phyloP scores from a whole-genome alignment of 2,329 filamentous ascomycete genomes.

The Sporothrix phasma region DNA sequence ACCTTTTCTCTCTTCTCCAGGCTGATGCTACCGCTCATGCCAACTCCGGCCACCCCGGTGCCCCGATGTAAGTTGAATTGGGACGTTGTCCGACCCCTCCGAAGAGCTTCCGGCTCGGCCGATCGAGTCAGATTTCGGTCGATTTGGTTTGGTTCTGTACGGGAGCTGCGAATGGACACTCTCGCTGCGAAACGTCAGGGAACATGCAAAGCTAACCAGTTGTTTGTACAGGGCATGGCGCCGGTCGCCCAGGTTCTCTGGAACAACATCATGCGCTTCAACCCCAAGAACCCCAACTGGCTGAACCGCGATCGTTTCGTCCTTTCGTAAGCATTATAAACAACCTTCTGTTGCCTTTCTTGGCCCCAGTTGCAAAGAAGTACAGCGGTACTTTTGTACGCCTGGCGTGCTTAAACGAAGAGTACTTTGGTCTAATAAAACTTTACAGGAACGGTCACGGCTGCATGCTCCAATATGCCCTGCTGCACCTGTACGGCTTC shows the following conservation, averaged over 20 bases:
- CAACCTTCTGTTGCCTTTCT: background rate
- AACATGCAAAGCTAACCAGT: slow-evolving; percentile 18
- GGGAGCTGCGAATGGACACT: background rate
- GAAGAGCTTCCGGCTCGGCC: background rate
- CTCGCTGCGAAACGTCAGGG: background rate
- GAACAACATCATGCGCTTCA: slow-evolving; percentile 99
- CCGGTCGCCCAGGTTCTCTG: slow-evolving; percentile 93
- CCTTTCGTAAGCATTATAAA: slow-evolving; percentile 67
- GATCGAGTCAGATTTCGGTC: background rate
- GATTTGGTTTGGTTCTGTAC: background rate
- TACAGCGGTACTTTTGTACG: too few relatives aligned
- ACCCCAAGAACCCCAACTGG: slow-evolving; percentile 98
- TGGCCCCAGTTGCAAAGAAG: too few relatives aligned
- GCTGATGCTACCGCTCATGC: slow-evolving; percentile 93
- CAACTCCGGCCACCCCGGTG: slow-evolving; percentile 97
- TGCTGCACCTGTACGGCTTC: slow-evolving; percentile 95
- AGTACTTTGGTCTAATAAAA: slow-evolving; percentile 7
- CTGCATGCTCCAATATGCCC: slow-evolving; percentile 98
- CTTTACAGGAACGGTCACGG: slow-evolving; percentile 79
- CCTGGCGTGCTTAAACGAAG: background rate
- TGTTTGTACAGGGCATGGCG: slow-evolving; percentile 59
- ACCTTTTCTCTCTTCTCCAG: slow-evolving; percentile 37
- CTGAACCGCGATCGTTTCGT: slow-evolving; percentile 97
- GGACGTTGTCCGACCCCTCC: background rate
- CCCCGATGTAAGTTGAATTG: slow-evolving; percentile 67